These are phyloP conservation scores for Gossypium mustelinum DNA, from an alignment of 345 rosid species.

Conservation along the genomic window DNA sequence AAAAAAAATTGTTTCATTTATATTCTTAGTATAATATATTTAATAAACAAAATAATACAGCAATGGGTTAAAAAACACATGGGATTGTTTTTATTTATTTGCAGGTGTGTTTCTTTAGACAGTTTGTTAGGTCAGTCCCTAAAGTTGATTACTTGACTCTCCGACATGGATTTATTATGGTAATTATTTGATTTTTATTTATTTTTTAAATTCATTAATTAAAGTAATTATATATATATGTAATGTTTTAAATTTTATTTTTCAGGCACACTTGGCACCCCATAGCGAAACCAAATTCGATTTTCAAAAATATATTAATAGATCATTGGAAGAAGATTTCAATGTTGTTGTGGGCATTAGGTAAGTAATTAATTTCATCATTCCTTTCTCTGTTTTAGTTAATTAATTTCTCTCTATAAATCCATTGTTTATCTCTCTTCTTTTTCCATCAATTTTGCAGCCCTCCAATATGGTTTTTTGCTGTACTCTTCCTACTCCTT, in stretches of 20 bases:
- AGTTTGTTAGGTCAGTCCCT: conserved; percentile 77
- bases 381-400: neutral
- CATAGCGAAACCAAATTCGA: conserved; percentile 58
- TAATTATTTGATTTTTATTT: conserved; percentile 10
- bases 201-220: neutral
- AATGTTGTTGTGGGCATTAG: conserved; percentile 86
- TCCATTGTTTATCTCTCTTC: neutral
- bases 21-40: too few relatives aligned
- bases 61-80: too few relatives aligned
- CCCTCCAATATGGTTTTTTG: conserved; percentile 82
- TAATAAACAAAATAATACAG: too few relatives aligned
- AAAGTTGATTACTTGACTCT: conserved; percentile 88
- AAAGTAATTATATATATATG: neutral
- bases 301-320: conserved; percentile 74
- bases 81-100: too few relatives aligned
- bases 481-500: conserved; percentile 64
- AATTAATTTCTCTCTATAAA: neutral
- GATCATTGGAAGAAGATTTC: conserved; percentile 91
- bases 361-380: conserved; percentile 20
- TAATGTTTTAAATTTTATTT: neutral
- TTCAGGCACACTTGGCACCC: conserved; percentile 86
- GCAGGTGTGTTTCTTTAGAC: conserved; percentile 89
- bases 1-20: too few relatives aligned
- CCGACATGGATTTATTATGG: conserved; percentile 91
- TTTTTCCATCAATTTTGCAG: conserved; percentile 31